phyloP scores from a whole-genome alignment of 306 rosid genomes.

The Chamaecrista fasciculata region DNA sequence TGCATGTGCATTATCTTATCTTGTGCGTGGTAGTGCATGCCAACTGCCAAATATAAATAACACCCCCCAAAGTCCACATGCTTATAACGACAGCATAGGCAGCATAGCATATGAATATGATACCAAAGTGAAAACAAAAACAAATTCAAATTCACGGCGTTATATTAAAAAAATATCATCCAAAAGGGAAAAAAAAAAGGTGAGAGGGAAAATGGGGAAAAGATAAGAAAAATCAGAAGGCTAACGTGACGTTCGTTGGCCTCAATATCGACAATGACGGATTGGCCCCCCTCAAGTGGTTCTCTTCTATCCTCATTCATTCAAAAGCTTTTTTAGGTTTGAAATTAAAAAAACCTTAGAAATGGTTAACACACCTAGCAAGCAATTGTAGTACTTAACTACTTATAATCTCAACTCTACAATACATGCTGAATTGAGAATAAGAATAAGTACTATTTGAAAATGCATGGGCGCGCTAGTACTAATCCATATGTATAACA shows the following conservation, averaged over 20 bases:
- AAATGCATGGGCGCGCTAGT: neutral
- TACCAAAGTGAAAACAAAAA: neutral
- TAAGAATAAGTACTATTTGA: conserved; percentile 3
- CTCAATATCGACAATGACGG: neutral
- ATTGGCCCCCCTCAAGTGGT: neutral
- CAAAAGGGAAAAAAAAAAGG: neutral
- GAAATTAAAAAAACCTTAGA: neutral
- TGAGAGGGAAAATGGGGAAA: neutral
- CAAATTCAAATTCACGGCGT: neutral
- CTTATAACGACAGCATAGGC: conserved; percentile 14
- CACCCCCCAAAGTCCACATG: conserved; percentile 14
- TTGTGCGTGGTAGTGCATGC: conserved; percentile 11
- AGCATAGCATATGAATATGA: too few species aligned
- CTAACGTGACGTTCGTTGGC: neutral
- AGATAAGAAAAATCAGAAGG: neutral
- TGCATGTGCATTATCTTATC: conserved; percentile 26
- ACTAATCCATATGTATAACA: neutral
- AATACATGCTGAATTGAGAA: neutral
- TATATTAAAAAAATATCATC: neutral
- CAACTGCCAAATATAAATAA: conserved; percentile 1
- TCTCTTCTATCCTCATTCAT: neutral
- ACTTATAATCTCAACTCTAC: too few species aligned
- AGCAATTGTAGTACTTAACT: too few species aligned
- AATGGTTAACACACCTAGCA: neutral
- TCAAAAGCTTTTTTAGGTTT: neutral